Percentiles rank a stretch among this genome's conserved stretches.
These are phyloP conservation scores for Conticribra weissflogii DNA, from an alignment of 108 stramenopile genomes.

Conservation along the genomic window DNA sequence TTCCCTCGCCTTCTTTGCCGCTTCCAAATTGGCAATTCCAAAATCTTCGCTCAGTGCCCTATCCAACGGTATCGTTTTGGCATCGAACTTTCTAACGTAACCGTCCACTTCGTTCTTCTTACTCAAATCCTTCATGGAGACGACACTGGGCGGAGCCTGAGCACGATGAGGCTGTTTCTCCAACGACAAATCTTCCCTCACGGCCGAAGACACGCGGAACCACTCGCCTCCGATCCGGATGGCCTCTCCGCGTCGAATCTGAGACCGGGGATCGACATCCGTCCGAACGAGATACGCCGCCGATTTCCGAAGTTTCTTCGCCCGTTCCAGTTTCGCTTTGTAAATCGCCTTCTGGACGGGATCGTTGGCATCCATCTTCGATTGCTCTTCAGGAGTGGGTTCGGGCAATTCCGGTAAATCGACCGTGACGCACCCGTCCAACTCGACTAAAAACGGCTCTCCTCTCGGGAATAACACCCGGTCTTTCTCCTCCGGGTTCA, in stretches of 20 bases:
- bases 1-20: slow-evolving; percentile 74
- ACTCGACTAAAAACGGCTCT: slow-evolving; percentile 79
- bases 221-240: slow-evolving; percentile 78
- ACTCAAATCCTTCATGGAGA: slow-evolving; percentile 60
- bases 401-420: slow-evolving; percentile 9
- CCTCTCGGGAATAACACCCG: slow-evolving; percentile 81
- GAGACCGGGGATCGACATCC: slow-evolving; percentile 70
- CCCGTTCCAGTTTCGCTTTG: slow-evolving; percentile 8
- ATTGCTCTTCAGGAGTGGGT: no score
- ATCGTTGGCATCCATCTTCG: no score
- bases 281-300: slow-evolving; percentile 49
- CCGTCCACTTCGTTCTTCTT: slow-evolving; percentile 83
- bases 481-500: slow-evolving; percentile 78
- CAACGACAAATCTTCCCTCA: slow-evolving; percentile 62
- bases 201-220: slow-evolving; percentile 80
- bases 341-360: background rate
- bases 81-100: slow-evolving; percentile 69
- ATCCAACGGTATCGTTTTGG: slow-evolving; percentile 71
- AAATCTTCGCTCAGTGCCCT: slow-evolving; percentile 37
- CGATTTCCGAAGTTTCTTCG: background rate
- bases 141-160: slow-evolving; percentile 77
- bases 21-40: slow-evolving; percentile 58
- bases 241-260: slow-evolving; percentile 85
- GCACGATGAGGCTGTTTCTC: slow-evolving; percentile 78
- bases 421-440: slow-evolving; percentile 74